phyloP scores from a whole-genome alignment of 1,139 yeast genomes.

The Lodderomyces theae region DNA sequence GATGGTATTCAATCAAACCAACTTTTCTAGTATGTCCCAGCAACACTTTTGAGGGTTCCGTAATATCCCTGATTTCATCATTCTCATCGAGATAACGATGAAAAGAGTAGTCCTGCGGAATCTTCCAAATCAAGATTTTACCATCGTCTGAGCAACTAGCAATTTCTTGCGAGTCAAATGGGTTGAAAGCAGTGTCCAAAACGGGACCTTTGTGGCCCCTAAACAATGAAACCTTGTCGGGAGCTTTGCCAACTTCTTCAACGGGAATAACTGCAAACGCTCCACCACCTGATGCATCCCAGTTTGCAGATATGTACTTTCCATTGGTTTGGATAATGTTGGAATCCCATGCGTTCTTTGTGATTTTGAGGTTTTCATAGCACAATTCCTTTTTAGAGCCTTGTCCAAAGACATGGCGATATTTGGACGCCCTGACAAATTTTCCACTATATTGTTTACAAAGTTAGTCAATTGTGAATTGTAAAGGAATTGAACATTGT shows the following conservation, averaged over 20 bases:
- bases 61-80: slow-evolving; percentile 65
- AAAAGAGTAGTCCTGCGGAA: slow-evolving; percentile 77
- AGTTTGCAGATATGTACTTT: slow-evolving; percentile 78
- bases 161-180: slow-evolving; percentile 72
- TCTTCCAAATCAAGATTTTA: slow-evolving; percentile 79
- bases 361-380: slow-evolving; percentile 81
- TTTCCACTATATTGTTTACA: slow-evolving; percentile 65
- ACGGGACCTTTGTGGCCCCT: slow-evolving; percentile 96
- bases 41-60: slow-evolving; percentile 63
- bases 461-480: slow-evolving; percentile 2
- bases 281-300: slow-evolving; percentile 97
- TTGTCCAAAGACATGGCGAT: slow-evolving; percentile 94
- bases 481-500: neutral
- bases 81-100: slow-evolving; percentile 57
- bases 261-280: slow-evolving; percentile 93
- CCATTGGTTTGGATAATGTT: slow-evolving; percentile 80
- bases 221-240: slow-evolving; percentile 88
- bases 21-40: slow-evolving; percentile 91
- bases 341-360: slow-evolving; percentile 95
- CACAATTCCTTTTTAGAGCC: slow-evolving; percentile 82
- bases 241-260: slow-evolving; percentile 85
- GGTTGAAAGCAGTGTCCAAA: slow-evolving; percentile 90
- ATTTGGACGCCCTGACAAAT: slow-evolving; percentile 94
- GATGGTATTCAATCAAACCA: slow-evolving; percentile 90
- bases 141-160: slow-evolving; percentile 94